phyloP scores from a whole-genome alignment of 2,329 filamentous ascomycete species.

The Fusarium tricinctum region DNA sequence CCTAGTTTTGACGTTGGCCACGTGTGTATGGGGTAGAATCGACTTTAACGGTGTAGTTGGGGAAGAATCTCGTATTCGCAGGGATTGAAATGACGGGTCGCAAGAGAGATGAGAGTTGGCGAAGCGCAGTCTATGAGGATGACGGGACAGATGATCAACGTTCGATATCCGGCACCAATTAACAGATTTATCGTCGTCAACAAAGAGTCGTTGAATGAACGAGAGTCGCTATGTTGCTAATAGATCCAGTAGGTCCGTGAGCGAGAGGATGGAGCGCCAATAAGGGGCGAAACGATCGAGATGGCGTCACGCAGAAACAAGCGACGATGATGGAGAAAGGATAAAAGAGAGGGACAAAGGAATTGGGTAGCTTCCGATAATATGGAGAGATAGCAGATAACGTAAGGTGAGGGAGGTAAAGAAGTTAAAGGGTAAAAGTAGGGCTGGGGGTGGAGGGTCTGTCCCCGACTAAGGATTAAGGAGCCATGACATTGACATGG shows the following conservation, averaged over 20 bases:
- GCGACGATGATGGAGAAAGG: constrained; percentile 36
- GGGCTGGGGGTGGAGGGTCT: constrained; percentile 43
- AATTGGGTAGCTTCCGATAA: constrained; percentile 37
- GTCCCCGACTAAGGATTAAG: constrained; percentile 17
- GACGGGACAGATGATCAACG: not conserved
- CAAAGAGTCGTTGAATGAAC: constrained; percentile 33
- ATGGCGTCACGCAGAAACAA: constrained; percentile 41
- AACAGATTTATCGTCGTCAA: constrained; percentile 12
- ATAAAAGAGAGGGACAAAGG: constrained; percentile 29
- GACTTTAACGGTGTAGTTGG: constrained; percentile 10
- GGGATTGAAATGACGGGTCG: constrained; percentile 15
- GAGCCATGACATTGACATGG: constrained; percentile 43
- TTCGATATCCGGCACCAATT: constrained; percentile 25
- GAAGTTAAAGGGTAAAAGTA: constrained; percentile 33
- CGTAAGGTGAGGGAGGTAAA: constrained; percentile 1
- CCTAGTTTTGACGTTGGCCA: not conserved
- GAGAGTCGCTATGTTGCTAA: constrained; percentile 35
- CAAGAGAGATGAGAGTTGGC: constrained; percentile 21
- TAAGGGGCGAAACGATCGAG: constrained; percentile 39
- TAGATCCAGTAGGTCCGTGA: constrained; percentile 28
- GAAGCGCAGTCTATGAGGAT: constrained; percentile 14
- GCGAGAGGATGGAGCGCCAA: constrained; percentile 34
- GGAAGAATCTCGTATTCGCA: constrained; percentile 39
- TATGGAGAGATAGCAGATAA: constrained; percentile 21
- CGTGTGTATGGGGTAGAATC: constrained; percentile 10